A percentile compares a stretch with the other conserved stretches of the same genome.
These are phyloP conservation scores for Croton laevigatus DNA, from an alignment of 441 rosid genomes.

Conservation along the genomic window DNA sequence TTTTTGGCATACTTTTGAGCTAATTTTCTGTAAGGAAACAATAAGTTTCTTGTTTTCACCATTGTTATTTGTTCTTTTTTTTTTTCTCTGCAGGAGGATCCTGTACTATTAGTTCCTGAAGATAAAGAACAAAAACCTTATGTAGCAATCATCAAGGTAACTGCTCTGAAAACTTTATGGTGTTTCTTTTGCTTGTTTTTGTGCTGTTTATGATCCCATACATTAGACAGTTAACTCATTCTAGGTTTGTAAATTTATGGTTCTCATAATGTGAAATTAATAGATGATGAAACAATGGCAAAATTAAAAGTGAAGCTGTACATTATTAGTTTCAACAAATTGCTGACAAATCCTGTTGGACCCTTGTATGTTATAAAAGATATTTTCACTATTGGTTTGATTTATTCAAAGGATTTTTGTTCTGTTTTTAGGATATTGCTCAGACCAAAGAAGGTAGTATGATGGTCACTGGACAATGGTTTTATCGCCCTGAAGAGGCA, in stretches of 20 bases:
- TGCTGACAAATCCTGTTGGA: background rate
- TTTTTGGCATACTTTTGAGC: background rate
- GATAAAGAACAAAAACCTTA: conserved; percentile 69
- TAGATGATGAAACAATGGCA: background rate
- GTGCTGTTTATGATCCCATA: background rate
- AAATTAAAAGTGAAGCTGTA: too few species aligned
- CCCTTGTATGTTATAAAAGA: background rate
- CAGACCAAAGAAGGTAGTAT: conserved; percentile 54
- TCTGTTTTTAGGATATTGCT: conserved; percentile 56
- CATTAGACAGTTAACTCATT: too few species aligned
- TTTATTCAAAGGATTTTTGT: conserved; percentile 7
- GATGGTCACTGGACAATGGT: conserved; percentile 94
- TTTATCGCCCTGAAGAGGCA: conserved; percentile 94
- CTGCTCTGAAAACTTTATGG: background rate
- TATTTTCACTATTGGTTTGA: background rate
- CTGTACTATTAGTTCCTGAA: conserved; percentile 74
- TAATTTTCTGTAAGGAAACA: background rate
- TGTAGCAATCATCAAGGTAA: conserved; percentile 90
- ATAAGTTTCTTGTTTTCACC: background rate
- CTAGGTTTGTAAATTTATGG: too few species aligned
- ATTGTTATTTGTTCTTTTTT: background rate
- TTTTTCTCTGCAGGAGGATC: conserved; percentile 61
- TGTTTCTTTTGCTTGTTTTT: background rate
- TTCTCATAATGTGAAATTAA: background rate
- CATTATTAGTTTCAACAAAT: background rate